These are phyloP conservation scores for Sclerotinia borealis DNA, from an alignment of 2,329 filamentous ascomycete genomes.

Conservation along the genomic window DNA sequence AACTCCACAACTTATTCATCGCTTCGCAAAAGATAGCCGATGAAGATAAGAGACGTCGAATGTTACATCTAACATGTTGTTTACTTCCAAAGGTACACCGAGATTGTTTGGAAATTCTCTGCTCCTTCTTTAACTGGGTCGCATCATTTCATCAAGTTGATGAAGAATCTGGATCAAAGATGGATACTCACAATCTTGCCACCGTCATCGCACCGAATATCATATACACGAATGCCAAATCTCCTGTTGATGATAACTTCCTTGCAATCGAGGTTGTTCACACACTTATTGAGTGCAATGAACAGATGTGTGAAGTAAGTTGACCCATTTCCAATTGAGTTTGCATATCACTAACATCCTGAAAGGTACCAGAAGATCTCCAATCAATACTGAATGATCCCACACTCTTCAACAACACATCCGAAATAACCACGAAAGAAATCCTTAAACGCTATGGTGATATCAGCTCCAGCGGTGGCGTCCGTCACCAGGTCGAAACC, in stretches of 20 bases:
- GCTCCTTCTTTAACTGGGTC: conserved; percentile 95
- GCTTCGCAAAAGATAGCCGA: conserved; percentile 83
- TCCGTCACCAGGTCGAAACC: conserved; percentile 54
- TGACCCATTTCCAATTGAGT: not conserved
- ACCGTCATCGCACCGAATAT: conserved; percentile 98
- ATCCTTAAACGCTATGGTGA: conserved; percentile 92
- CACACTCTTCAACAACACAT: conserved; percentile 70
- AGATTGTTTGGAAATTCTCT: conserved; percentile 90
- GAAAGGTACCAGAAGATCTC: conserved; percentile 85
- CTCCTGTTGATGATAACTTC: conserved; percentile 79
- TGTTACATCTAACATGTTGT: conserved; percentile 87
- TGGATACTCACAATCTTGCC: conserved; percentile 96
- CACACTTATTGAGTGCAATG: conserved; percentile 84
- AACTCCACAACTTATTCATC: conserved; percentile 87
- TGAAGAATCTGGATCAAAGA: conserved; percentile 94
- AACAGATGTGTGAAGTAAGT: conserved; percentile 93
- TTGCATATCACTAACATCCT: conserved; percentile 24
- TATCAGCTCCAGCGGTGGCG: conserved; percentile 46
- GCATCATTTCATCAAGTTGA: conserved; percentile 96
- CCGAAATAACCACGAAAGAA: conserved; percentile 93
- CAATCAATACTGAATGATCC: conserved; percentile 80
- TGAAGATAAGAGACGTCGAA: conserved; percentile 71
- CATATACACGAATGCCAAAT: conserved; percentile 64
- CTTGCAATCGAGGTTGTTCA: conserved; percentile 90
- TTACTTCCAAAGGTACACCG: conserved; percentile 86